Conservation (phyloP, 2,329 filamentous ascomycete species). For the Thelonectria rubi region DNA sequence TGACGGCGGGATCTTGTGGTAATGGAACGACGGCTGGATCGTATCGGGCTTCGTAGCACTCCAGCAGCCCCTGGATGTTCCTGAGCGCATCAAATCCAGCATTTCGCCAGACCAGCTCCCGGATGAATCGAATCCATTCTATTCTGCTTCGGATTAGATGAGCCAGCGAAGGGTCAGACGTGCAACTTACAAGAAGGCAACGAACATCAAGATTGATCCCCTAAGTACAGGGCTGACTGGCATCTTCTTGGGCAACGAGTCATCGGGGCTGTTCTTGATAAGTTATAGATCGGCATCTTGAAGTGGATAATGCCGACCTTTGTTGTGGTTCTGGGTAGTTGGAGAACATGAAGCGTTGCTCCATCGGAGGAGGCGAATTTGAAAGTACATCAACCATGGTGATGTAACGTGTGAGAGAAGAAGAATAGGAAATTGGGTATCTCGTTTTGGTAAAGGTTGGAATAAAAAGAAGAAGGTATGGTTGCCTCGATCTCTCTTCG, state of each 20-base stretch:
- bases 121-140: slow-evolving; percentile 38
- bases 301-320: neutral
- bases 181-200: slow-evolving; percentile 10
- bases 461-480: neutral
- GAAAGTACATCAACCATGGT: neutral
- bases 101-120: slow-evolving; percentile 60
- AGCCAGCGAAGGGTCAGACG: neutral
- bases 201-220: neutral
- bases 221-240: neutral
- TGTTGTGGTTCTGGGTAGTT: slow-evolving; percentile 13
- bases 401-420: neutral
- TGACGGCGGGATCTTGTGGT: slow-evolving; percentile 44
- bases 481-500: too few species aligned
- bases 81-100: slow-evolving; percentile 70
- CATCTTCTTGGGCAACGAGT: neutral
- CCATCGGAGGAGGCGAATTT: neutral
- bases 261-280: neutral
- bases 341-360: neutral
- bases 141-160: slow-evolving; percentile 24
- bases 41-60: slow-evolving; percentile 58
- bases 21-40: slow-evolving; percentile 57
- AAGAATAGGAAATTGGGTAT: neutral
- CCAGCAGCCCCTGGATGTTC: slow-evolving; percentile 60
- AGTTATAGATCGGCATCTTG: neutral
- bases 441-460: too few species aligned